A percentile compares a stretch with the other conserved stretches of the same genome.
Conservation (phyloP, 2,329 filamentous ascomycete species). For the Knufia fluminis region DNA sequence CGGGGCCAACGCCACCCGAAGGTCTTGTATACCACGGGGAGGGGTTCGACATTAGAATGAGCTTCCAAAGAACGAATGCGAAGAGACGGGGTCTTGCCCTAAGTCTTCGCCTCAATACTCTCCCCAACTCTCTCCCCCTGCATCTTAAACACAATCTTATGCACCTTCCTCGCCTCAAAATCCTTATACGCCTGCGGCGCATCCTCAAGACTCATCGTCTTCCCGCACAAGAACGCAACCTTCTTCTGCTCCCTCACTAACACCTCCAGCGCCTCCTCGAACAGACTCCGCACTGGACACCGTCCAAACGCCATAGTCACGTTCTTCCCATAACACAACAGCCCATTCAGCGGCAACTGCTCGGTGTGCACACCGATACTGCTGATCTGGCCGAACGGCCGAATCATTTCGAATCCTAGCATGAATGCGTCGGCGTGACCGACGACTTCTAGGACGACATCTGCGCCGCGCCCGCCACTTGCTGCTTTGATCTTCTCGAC, state of each 20-base stretch:
- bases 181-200: constrained; percentile 22
- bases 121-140: not conserved
- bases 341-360: constrained; percentile 15
- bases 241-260: constrained; percentile 24
- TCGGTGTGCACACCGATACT: constrained; percentile 24
- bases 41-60: too few species aligned
- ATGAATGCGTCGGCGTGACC: constrained; percentile 22
- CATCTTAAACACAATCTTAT: not conserved
- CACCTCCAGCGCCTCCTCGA: constrained; percentile 20
- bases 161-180: constrained; percentile 21
- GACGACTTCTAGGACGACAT: constrained; percentile 36
- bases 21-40: too few species aligned
- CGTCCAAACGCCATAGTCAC: constrained; percentile 23
- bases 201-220: constrained; percentile 22
- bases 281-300: constrained; percentile 23
- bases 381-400: constrained; percentile 22
- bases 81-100: too few species aligned
- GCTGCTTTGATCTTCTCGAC: constrained; percentile 50
- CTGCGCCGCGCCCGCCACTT: constrained; percentile 58
- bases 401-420: constrained; percentile 23
- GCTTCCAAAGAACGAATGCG: too few species aligned
- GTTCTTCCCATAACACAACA: constrained; percentile 23
- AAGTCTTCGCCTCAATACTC: not conserved
- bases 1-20: too few species aligned
- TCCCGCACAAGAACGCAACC: constrained; percentile 21